phyloP scores from a whole-genome alignment of 2,329 filamentous ascomycete species.

The Fusarium sp. region DNA sequence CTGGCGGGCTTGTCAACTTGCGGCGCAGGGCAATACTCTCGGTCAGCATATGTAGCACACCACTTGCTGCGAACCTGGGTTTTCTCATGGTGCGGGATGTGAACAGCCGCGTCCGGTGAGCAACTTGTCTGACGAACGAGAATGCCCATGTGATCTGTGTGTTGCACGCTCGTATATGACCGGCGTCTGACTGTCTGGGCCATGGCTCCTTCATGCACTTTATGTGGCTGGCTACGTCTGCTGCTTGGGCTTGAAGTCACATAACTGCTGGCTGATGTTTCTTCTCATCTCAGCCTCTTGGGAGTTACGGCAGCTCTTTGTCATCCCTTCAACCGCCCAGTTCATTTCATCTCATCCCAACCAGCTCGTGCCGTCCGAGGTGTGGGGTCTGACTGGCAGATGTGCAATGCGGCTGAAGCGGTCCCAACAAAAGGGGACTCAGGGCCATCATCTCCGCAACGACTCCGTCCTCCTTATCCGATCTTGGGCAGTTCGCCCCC shows the following conservation, averaged over 20 bases:
- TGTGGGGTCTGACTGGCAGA: neutral
- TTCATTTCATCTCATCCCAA: neutral
- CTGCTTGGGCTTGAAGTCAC: conserved; percentile 1
- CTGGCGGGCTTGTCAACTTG: conserved; percentile 5
- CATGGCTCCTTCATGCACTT: conserved; percentile 18
- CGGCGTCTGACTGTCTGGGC: conserved; percentile 3
- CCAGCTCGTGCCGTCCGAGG: neutral
- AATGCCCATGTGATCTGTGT: conserved; percentile 2
- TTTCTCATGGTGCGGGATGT: conserved; percentile 16
- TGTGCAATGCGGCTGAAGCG: conserved; percentile 13
- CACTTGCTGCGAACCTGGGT: neutral
- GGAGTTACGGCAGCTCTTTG: neutral
- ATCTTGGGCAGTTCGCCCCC: conserved; percentile 1
- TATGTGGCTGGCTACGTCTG: conserved; percentile 11
- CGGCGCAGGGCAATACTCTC: conserved; percentile 6
- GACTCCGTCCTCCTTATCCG: neutral
- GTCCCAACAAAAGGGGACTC: conserved; percentile 20
- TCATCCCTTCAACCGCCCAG: neutral
- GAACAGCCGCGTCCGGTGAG: conserved; percentile 24
- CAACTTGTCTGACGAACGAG: conserved; percentile 18
- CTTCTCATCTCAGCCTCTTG: conserved; percentile 2
- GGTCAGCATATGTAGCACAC: conserved; percentile 20
- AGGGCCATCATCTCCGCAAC: conserved; percentile 3
- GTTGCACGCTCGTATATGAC: conserved; percentile 27
- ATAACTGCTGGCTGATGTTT: conserved; percentile 6